Percentiles rank a stretch among this genome's conserved stretches.
phyloP scores from a whole-genome alignment of 352 stramenopile species.

The Phytophthora parvispora region DNA sequence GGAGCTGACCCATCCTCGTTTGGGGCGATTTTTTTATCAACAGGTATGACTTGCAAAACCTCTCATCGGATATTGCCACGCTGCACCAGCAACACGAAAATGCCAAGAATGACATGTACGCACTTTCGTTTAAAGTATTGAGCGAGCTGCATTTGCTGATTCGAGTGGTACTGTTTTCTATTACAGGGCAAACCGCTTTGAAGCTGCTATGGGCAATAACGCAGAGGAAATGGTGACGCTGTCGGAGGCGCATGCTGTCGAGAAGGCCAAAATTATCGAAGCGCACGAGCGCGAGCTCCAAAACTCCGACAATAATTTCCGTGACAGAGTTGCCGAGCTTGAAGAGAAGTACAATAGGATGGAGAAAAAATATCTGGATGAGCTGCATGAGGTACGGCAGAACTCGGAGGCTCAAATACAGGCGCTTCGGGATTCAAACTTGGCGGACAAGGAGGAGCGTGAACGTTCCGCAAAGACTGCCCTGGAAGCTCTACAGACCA shows the following conservation, averaged over 20 bases:
- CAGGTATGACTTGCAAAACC: conserved; percentile 42
- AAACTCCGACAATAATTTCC: conserved; percentile 34
- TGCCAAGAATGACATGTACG: conserved; percentile 50
- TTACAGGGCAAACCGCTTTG: conserved; percentile 44
- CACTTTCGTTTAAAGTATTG: background rate
- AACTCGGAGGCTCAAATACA: conserved; percentile 28
- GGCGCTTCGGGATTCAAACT: conserved; percentile 26
- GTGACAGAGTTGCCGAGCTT: conserved; percentile 34
- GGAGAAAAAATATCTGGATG: conserved; percentile 41
- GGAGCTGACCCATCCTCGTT: background rate
- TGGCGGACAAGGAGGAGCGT: conserved; percentile 28
- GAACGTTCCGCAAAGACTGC: conserved; percentile 26
- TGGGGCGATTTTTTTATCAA: background rate
- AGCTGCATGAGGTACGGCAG: conserved; percentile 49
- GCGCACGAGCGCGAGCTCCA: conserved; percentile 33
- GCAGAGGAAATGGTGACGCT: conserved; percentile 59
- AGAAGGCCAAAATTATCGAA: conserved; percentile 39
- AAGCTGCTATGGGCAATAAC: conserved; percentile 47
- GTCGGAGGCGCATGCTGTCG: conserved; percentile 40
- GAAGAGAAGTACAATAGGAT: conserved; percentile 38
- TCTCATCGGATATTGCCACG: conserved; percentile 57
- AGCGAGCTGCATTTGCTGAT: background rate
- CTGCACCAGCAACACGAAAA: conserved; percentile 56
- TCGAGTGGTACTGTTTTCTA: background rate
- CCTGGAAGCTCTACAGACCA: conserved; percentile 32